Base-by-base conservation (phyloP, 78 protist species). In the Pelomyxa schiedti region DNA sequence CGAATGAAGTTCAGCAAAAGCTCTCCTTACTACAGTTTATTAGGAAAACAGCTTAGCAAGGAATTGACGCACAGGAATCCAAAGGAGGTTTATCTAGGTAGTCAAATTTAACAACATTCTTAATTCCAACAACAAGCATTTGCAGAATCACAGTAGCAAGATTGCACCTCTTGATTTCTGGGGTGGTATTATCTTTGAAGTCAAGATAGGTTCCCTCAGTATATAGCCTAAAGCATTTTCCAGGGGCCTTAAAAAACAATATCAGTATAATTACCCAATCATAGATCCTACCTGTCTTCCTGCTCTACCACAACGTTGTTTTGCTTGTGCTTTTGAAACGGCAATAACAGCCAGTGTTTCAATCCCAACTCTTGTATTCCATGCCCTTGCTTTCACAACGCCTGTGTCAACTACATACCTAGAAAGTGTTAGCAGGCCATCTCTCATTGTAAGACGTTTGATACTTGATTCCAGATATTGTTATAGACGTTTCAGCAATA, bases 401-500 rank as follows among this genome's bases (percentile, higher is more conserved):
- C 95, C 96, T 5, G 86, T 42, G 79, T 94, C 97, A 0, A 92
- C 86, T n/a, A 89, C 95, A n/a, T n/a, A n/a, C n/a, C n/a, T n/a
- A n/a, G n/a, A n/a, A n/a, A n/a, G n/a, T n/a, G n/a, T 68, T 72
- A 64, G 64, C 53, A 80, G 2, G 35, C 42, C 22, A 66, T 40
- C 69, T 58, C 53, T 78, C n/a, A n/a, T n/a, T n/a, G n/a, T n/a
- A n/a, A n/a, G n/a, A n/a, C n/a, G n/a, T n/a, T n/a, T n/a, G n/a
- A 63, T 83, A 87, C 26, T 76, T 39, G 65, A 90, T 83, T 26
- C 93, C 95, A 41, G 87, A 39, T 76, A 95, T 85, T 8, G 99
- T 96, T 3, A 96, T 40, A 1, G 97, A 92, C 0, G 97, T 94
- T 53, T 96, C 99, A 1, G 99, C 99, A 28, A 96, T 89, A 66